These are phyloP conservation scores for Chrysosporium queenslandicum DNA, from an alignment of 2,329 filamentous ascomycete species.

Conservation along the genomic window DNA sequence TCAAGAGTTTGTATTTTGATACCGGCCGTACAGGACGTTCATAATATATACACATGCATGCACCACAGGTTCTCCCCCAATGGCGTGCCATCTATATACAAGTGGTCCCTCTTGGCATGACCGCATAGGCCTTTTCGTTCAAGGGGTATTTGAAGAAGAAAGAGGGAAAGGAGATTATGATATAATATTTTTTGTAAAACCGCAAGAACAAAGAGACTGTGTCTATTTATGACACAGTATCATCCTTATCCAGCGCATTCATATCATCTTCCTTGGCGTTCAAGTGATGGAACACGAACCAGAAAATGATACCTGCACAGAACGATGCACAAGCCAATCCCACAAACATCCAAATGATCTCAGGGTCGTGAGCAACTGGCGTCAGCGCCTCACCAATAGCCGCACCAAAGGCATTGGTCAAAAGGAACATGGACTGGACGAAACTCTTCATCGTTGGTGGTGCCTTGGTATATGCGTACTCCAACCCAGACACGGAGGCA, in stretches of 20 bases:
- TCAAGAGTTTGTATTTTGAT: not conserved
- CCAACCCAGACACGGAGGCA: constrained; percentile 57
- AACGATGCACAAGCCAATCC: constrained; percentile 45
- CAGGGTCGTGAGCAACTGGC: constrained; percentile 52
- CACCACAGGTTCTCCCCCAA: not conserved
- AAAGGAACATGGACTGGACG: constrained; percentile 47
- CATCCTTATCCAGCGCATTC: constrained; percentile 39
- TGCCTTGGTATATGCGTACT: constrained; percentile 66
- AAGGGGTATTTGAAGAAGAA: not conserved
- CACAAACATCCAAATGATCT: constrained; percentile 57
- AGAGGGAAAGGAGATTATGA: not conserved
- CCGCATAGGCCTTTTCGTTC: not conserved
- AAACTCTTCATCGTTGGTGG: constrained; percentile 58
- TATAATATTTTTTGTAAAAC: not conserved
- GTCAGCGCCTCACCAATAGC: constrained; percentile 54
- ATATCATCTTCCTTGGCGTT: constrained; percentile 43
- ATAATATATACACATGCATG: not conserved
- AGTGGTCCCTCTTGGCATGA: not conserved
- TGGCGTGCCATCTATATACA: not conserved
- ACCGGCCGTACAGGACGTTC: not conserved
- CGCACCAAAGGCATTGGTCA: constrained; percentile 50
- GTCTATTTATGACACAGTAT: no score
- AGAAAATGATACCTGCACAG: constrained; percentile 46
- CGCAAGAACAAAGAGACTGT: not conserved
- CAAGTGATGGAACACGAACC: constrained; percentile 40